phyloP scores from a whole-genome alignment of 2,329 filamentous ascomycete species.

The Colletotrichum sp. region DNA sequence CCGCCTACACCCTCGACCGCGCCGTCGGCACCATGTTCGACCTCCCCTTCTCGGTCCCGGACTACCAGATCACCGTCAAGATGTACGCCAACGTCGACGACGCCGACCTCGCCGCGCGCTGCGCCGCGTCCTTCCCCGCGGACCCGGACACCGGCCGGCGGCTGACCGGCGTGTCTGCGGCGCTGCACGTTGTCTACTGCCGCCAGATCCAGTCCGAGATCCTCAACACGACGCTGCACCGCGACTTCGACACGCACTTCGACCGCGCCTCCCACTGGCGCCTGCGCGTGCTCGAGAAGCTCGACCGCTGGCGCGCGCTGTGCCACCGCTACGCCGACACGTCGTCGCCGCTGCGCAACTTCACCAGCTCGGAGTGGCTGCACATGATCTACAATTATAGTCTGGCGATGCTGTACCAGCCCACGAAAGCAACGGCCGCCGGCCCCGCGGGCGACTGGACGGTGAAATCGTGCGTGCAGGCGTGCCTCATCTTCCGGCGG shows the following conservation, averaged over 20 bases:
- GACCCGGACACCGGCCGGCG: conserved; percentile 3
- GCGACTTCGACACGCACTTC: conserved; percentile 26
- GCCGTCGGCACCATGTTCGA: conserved; percentile 29
- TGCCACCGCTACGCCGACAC: conserved; percentile 26
- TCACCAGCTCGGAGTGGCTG: conserved; percentile 29
- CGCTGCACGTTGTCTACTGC: conserved; percentile 29
- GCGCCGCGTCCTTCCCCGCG: conserved; percentile 1
- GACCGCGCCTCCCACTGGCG: conserved; percentile 26
- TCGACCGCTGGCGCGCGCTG: conserved; percentile 27
- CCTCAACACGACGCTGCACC: conserved; percentile 25
- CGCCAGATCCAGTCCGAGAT: conserved; percentile 33
- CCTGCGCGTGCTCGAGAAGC: conserved; percentile 26
- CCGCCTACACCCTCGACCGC: conserved; percentile 31
- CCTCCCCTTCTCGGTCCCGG: conserved; percentile 28
- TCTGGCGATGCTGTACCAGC: conserved; percentile 30
- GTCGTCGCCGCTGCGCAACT: conserved; percentile 13
- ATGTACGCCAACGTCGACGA: conserved; percentile 31
- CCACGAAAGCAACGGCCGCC: conserved; percentile 23
- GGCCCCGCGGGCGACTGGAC: conserved; percentile 29
- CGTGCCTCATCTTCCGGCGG: conserved; percentile 31
- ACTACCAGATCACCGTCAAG: conserved; percentile 30
- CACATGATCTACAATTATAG: conserved; percentile 34
- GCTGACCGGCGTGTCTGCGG: conserved; percentile 28
- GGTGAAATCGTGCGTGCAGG: conserved; percentile 30
- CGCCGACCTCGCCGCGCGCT: conserved; percentile 21